phyloP scores from a whole-genome alignment of 108 stramenopile species.

The Cyclotella baltica region DNA sequence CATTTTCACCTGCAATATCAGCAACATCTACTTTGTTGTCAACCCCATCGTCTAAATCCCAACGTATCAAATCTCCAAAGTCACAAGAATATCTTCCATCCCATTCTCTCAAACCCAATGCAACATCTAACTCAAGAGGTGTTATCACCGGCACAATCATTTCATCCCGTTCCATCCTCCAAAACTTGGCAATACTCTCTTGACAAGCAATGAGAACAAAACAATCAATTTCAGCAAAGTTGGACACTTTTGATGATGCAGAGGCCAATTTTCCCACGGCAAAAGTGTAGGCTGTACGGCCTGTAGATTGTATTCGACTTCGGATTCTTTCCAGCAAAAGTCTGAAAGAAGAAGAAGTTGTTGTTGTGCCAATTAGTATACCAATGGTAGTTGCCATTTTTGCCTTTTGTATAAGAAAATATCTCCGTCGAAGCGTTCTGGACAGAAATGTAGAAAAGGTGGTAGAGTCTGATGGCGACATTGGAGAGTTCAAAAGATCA shows the following conservation, averaged over 20 bases:
- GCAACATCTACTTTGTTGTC: conserved; percentile 23
- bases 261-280: conserved; percentile 93
- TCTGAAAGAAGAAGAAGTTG: conserved; percentile 73
- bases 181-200: conserved; percentile 83
- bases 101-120: conserved; percentile 89
- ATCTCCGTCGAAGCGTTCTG: conserved; percentile 80
- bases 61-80: conserved; percentile 75
- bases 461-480: conserved; percentile 41
- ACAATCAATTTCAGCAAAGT: conserved; percentile 96
- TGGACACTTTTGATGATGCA: conserved; percentile 88
- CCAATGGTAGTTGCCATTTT: conserved; percentile 86
- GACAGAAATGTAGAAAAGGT: conserved; percentile 52
- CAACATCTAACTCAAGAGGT: conserved; percentile 93
- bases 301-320: conserved; percentile 68
- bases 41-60: conserved; percentile 37
- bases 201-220: conserved; percentile 94
- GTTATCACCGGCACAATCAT: conserved; percentile 90
- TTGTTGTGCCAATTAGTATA: conserved; percentile 91
- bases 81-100: conserved; percentile 82
- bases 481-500: conserved; percentile 43
- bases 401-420: conserved; percentile 89
- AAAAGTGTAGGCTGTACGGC: conserved; percentile 89
- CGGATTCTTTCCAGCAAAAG: conserved; percentile 71
- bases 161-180: conserved; percentile 66
- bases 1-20: conserved; percentile 19